Percentiles rank a stretch among this genome's conserved stretches.
Conservation (phyloP, 2,329 filamentous ascomycete species). For the Penicillium sp. region DNA sequence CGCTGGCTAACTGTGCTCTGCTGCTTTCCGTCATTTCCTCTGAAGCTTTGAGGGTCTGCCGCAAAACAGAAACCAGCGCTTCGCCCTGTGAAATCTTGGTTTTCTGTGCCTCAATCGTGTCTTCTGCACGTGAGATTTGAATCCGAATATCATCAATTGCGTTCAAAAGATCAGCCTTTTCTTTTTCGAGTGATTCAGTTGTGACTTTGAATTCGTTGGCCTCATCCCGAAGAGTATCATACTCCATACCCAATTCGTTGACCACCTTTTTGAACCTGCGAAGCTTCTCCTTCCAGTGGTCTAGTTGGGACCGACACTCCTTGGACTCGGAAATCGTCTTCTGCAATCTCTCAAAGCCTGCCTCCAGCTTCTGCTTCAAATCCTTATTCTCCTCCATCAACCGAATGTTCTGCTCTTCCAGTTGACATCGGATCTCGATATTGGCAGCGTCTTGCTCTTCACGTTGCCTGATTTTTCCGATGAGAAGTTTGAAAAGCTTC, state of each 20-base stretch:
- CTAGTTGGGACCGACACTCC: conserved; percentile 22
- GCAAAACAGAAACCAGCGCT: conserved; percentile 18
- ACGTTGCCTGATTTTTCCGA: conserved; percentile 30
- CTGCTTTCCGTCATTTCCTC: conserved; percentile 17
- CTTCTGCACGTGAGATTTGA: conserved; percentile 16
- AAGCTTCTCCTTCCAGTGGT: conserved; percentile 34
- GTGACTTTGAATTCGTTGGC: conserved; percentile 25
- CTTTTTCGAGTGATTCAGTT: conserved; percentile 21
- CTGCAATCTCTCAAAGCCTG: conserved; percentile 14
- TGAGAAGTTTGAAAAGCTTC: conserved; percentile 34
- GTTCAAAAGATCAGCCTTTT: conserved; percentile 23
- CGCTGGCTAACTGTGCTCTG: conserved; percentile 23
- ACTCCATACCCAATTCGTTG: conserved; percentile 32
- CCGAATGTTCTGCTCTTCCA: conserved; percentile 24
- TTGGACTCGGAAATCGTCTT: conserved; percentile 21
- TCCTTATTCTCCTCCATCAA: conserved; percentile 28
- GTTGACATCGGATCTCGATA: conserved; percentile 19
- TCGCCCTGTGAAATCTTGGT: conserved; percentile 18
- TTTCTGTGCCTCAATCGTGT: conserved; percentile 16
- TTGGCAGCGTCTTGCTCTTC: conserved; percentile 30
- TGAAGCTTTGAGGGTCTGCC: conserved; percentile 22
- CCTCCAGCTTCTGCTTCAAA: conserved; percentile 24
- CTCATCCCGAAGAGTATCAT: conserved; percentile 30
- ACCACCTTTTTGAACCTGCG: conserved; percentile 30
- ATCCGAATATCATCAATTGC: conserved; percentile 24